Conservation (phyloP, 169 alveolate species). For the Ichthyophthirius multifiliis region DNA sequence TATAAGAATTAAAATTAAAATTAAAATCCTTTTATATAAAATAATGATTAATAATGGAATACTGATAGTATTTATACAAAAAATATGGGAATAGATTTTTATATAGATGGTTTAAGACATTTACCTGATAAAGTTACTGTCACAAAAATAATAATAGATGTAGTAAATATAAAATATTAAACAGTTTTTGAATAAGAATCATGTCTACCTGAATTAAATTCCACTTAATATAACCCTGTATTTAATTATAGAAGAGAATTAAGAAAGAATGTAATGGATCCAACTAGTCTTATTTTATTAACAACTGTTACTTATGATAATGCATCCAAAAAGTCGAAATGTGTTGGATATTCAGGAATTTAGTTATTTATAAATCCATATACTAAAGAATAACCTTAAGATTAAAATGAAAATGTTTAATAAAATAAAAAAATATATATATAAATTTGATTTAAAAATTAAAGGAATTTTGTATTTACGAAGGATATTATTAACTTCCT, state of each 20-base stretch:
- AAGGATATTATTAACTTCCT: slow-evolving; percentile 68
- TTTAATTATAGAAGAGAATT: slow-evolving; percentile 65
- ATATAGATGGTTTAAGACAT: slow-evolving; percentile 67
- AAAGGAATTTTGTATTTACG: slow-evolving; percentile 19
- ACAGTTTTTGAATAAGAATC: slow-evolving; percentile 28
- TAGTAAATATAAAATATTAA: slow-evolving; percentile 15
- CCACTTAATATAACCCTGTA: slow-evolving; percentile 55
- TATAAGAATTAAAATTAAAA: background rate
- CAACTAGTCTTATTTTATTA: slow-evolving; percentile 50
- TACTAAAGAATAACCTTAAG: slow-evolving; percentile 32
- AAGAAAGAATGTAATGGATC: slow-evolving; percentile 52
- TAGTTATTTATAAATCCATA: slow-evolving; percentile 52
- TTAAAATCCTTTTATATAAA: slow-evolving; percentile 44
- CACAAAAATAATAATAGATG: slow-evolving; percentile 44
- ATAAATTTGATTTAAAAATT: background rate
- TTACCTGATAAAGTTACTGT: slow-evolving; percentile 65
- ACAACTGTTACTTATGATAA: slow-evolving; percentile 60
- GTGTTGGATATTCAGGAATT: slow-evolving; percentile 59
- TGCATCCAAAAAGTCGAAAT: slow-evolving; percentile 31
- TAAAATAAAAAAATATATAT: background rate
- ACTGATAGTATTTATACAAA: slow-evolving; percentile 42
- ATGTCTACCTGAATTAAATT: slow-evolving; percentile 40
- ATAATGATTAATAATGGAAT: slow-evolving; percentile 32
- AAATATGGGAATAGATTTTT: slow-evolving; percentile 73
- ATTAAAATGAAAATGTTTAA: slow-evolving; percentile 38